Evolutionary conservation across 257 asterid genomes (phyloP), one percentile per base, ranked within the genome.

Genomic region (Misopates orontium): DNA sequence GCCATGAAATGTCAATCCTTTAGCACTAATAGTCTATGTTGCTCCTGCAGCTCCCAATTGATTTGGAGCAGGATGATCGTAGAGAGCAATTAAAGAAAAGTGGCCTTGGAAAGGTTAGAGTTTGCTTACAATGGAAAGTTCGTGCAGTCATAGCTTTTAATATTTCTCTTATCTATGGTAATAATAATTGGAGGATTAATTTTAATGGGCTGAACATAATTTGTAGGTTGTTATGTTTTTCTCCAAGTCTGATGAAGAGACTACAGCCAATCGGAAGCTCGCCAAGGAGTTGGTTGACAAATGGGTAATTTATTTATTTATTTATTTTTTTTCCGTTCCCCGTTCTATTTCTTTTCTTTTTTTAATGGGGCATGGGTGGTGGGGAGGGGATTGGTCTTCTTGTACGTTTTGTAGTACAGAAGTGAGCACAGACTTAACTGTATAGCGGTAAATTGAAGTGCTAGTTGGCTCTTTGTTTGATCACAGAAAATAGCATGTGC

Each of bases 271-370:
- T 68, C 66, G 95, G 24, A 92, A 77, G 73, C 93, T 89, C 60
- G 98, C 98, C 18, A 89, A 87, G 65, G 98, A 92, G 78, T 81
- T 89, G 87, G 97, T 92, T 73, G 96, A 89, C 78, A 84, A 87
- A 85, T 92, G 98, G 98, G 98, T 91, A 88, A 80, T n/a, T 13
- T 57, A 62, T 13, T 49, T 51, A n/a, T n/a, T n/a, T n/a, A n/a
- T n/a, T n/a, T n/a, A n/a, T n/a, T 19, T 41, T 60, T 25, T 15
- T 39, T 31, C 44, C 48, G 10, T 41, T 62, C 49, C 44, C 25
- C 15, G 21, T 36, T 1, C 44, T 25, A 13, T 48, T 68, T 45
- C 11, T 48, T 41, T 54, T 45, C 21, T 49, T 1, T 18, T 28
- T 11, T 1, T 52, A 15, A 47, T 36, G 42, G 42, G 6, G 42